Evolutionary conservation across 2,329 filamentous ascomycete species (phyloP), one percentile per base, ranked within the genome.

Genomic region (Onygena corvina): DNA sequence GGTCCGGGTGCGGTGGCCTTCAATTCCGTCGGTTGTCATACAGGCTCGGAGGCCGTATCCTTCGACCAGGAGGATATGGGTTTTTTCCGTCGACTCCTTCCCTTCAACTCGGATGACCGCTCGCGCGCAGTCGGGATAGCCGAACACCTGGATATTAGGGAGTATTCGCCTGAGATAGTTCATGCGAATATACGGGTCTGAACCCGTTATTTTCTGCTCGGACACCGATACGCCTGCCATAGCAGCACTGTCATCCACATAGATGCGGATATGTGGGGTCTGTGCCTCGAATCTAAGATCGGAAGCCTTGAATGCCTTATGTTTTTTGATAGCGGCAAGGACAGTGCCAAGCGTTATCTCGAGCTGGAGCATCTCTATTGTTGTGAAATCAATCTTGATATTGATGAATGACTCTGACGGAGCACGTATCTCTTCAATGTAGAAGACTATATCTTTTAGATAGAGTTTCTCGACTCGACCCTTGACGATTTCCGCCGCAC

Each of bases 381-480:
- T 86, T 54, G 83, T 75, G 61, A 79, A 80, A 64, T 96, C 87
- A 53, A 98, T 79, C 56, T 84, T 80, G 59, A 96, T 77, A 35
- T 84, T 81, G 50, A 98, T 76, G 56, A 83, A 88, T 33, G 83
- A 82, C 33, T 80, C 78, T 35, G 81, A 78, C 0, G 77, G 75
- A n/a, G 83, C 81, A 86, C 89, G 96, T 55, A 86, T 83, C 56
- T 95, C 88, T 60, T 94, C 87, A 27, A 95, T 78, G 58, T 80
- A 92, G 45, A 77, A 76, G 51, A 94, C 79, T 36, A 83, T 76
- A 57, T 98, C 92, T 14, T 81, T 79, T 9, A 98, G 72, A 59
- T 82, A 95, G 0, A 90, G 95, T 74, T 95, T 94, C 66, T 96
- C 90, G 50, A 98, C 93, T 40, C 89, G 81, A 12, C 83, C 87